A percentile compares a stretch with the other conserved stretches of the same genome.
Conservation (phyloP, 2,329 filamentous ascomycete species). For the Uncinocarpus reesii region DNA sequence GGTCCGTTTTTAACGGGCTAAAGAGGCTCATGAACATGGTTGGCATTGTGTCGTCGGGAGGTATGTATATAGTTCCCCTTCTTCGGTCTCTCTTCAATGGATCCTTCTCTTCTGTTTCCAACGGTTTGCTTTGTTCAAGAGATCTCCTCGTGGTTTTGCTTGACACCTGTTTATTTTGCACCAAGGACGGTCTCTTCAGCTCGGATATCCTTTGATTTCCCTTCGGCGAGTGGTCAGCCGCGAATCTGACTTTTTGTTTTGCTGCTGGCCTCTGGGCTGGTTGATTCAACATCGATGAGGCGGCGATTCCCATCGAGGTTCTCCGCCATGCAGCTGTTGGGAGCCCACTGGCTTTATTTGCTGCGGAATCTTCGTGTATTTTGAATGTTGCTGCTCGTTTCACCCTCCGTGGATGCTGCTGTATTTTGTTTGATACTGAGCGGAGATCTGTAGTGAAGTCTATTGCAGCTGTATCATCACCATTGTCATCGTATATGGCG, state of each 20-base stretch:
- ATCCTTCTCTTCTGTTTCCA: slow-evolving; percentile 16
- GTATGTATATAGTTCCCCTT: slow-evolving; percentile 35
- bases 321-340: slow-evolving; percentile 17
- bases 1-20: slow-evolving; percentile 29
- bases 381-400: slow-evolving; percentile 25
- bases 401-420: slow-evolving; percentile 24
- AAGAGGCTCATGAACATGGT: slow-evolving; percentile 38
- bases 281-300: slow-evolving; percentile 31
- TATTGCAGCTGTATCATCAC: slow-evolving; percentile 29
- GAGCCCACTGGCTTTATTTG: slow-evolving; percentile 10
- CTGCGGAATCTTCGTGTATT: slow-evolving; percentile 31
- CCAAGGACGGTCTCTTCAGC: slow-evolving; percentile 7
- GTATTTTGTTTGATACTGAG: slow-evolving; percentile 22
- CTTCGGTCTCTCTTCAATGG: slow-evolving; percentile 26
- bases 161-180: neutral
- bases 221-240: slow-evolving; percentile 17
- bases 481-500: slow-evolving; percentile 22
- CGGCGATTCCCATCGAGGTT: slow-evolving; percentile 15
- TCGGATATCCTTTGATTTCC: slow-evolving; percentile 11
- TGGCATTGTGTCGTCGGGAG: slow-evolving; percentile 34
- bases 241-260: slow-evolving; percentile 25
- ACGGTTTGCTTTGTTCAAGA: too few relatives aligned
- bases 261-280: slow-evolving; percentile 32
- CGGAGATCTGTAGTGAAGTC: slow-evolving; percentile 35
- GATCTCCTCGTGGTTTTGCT: slow-evolving; percentile 3